A percentile compares a stretch with the other conserved stretches of the same genome.
Evolutionary conservation across 78 protist species (phyloP).

Genomic region (Dictyostelium brefeldianum): DNA sequence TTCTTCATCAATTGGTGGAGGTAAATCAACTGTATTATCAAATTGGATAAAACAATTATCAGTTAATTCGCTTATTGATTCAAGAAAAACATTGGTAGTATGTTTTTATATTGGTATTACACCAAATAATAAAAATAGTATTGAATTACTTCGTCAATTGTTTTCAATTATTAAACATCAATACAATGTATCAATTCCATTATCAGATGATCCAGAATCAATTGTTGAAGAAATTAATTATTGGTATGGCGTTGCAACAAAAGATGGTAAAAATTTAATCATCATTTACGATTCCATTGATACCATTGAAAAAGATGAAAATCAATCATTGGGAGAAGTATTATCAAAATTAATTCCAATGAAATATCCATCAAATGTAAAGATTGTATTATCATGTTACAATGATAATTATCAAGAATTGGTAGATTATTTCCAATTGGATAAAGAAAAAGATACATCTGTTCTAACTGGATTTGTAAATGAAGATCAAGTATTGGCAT

Average conservation of each 20-base stretch:
- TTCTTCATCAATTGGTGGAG: conserved; percentile 12
- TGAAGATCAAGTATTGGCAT: neutral
- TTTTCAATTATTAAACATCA: conserved; percentile 22
- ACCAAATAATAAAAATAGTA: conserved; percentile 1
- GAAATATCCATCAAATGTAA: neutral
- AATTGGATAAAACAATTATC: conserved; percentile 31
- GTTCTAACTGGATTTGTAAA: neutral
- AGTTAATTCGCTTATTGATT: neutral
- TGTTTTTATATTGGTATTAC: conserved; percentile 16
- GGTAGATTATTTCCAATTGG: neutral
- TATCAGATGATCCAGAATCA: conserved; percentile 10
- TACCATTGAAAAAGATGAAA: neutral
- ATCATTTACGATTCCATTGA: conserved; percentile 35
- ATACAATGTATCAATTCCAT: neutral
- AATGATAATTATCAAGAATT: neutral
- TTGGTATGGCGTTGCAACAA: conserved; percentile 56
- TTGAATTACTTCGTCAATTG: conserved; percentile 11
- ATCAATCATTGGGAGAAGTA: neutral
- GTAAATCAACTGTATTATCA: conserved; percentile 21
- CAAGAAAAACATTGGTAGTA: conserved; percentile 3
- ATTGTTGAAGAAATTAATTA: conserved; percentile 25
- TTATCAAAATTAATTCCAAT: neutral
- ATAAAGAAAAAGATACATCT: neutral
- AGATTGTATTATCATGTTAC: conserved; percentile 2
- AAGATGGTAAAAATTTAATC: conserved; percentile 24